Evolutionary conservation across 2,329 filamentous ascomycete genomes (phyloP).

Genomic region (Aspergillus ochraceoroseus): DNA sequence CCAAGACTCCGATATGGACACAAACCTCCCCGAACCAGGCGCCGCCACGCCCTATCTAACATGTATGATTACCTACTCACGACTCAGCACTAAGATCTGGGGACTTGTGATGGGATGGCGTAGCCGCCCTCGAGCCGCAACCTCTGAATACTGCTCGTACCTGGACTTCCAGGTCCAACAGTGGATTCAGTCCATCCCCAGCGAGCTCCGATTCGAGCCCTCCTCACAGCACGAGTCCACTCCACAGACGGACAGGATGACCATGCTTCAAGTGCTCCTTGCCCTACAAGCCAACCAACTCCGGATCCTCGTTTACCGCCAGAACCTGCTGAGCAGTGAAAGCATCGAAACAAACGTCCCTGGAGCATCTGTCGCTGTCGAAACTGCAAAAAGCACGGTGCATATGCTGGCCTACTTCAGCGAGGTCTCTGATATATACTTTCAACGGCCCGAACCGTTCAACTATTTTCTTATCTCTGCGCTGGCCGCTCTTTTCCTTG

Average conservation of each 20-base stretch:
- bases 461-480: constrained; percentile 44
- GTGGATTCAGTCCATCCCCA: constrained; percentile 47
- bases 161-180: constrained; percentile 44
- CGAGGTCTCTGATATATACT: constrained; percentile 37
- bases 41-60: constrained; percentile 41
- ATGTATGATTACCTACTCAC: constrained; percentile 48
- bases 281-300: constrained; percentile 47
- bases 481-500: constrained; percentile 41
- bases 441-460: constrained; percentile 39
- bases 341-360: constrained; percentile 37
- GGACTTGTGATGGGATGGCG: constrained; percentile 41
- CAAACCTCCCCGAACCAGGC: constrained; percentile 45
- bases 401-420: constrained; percentile 39
- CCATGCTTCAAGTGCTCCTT: constrained; percentile 42
- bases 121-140: constrained; percentile 29
- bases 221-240: constrained; percentile 11
- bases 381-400: constrained; percentile 38
- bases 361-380: constrained; percentile 41
- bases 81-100: constrained; percentile 48
- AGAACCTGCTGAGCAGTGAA: constrained; percentile 40
- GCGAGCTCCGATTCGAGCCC: constrained; percentile 40
- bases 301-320: constrained; percentile 45
- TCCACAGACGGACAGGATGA: constrained; percentile 32
- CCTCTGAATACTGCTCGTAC: constrained; percentile 39
- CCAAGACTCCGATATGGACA: constrained; percentile 49